These are phyloP conservation scores for Chalciporus sphaerocephalus DNA, from an alignment of 768 basidiomycete genomes.

Conservation along the genomic window DNA sequence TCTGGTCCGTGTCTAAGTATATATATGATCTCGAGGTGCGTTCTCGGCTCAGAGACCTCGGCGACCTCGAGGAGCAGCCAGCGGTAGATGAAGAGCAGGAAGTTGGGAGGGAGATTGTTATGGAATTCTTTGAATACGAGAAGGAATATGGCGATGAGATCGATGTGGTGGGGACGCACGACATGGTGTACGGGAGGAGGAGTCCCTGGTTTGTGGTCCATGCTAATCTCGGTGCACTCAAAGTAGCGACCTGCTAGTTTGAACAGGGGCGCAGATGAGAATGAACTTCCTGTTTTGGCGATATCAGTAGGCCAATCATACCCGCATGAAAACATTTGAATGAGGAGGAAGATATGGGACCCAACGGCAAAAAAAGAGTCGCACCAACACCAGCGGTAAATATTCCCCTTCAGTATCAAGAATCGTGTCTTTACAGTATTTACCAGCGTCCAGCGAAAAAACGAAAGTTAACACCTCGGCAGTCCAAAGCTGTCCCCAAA, in stretches of 20 bases:
- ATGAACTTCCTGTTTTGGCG: slow-evolving; percentile 20
- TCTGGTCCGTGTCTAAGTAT: slow-evolving; percentile 44
- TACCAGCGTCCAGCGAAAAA: slow-evolving; percentile 50
- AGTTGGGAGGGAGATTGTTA: slow-evolving; percentile 50
- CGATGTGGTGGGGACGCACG: slow-evolving; percentile 74
- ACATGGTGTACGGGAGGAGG: slow-evolving; percentile 63
- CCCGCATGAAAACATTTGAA: neutral
- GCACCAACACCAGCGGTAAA: slow-evolving; percentile 30
- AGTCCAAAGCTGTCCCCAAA: slow-evolving; percentile 13
- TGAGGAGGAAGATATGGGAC: slow-evolving; percentile 23
- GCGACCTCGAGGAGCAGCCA: slow-evolving; percentile 65
- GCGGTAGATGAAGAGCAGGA: slow-evolving; percentile 60
- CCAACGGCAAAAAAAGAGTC: slow-evolving; percentile 32
- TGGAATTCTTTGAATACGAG: slow-evolving; percentile 58
- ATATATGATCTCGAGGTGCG: slow-evolving; percentile 46
- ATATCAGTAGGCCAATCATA: neutral
- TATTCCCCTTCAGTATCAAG: neutral
- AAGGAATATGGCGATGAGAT: slow-evolving; percentile 58
- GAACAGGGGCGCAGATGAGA: slow-evolving; percentile 8
- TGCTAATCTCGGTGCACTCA: slow-evolving; percentile 1
- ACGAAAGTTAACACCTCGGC: slow-evolving; percentile 46
- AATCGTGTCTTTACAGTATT: neutral
- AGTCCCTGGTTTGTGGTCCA: slow-evolving; percentile 36
- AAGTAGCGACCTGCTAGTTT: neutral
- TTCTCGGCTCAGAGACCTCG: slow-evolving; percentile 65